A percentile compares a stretch with the other conserved stretches of the same genome.
Evolutionary conservation across 306 rosid species (phyloP).

Genomic region (Prunus armeniaca): DNA sequence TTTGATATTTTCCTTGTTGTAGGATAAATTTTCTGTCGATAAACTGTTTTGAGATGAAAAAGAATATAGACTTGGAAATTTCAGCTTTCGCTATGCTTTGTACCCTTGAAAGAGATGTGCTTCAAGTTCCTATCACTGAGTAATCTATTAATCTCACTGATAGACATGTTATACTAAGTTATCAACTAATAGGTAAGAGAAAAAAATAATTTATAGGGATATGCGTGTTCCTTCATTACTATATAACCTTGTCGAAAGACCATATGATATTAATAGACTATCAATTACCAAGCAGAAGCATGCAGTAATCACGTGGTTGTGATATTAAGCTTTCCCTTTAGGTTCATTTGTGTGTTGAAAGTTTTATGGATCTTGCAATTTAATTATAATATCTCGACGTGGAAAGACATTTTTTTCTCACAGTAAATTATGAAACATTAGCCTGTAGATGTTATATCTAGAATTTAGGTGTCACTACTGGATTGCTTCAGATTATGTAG

Average conservation of each 20-base stretch:
- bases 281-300: neutral
- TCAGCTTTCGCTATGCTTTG: slow-evolving; percentile 54
- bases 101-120: too few species aligned
- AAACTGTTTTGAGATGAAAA: slow-evolving; percentile 87
- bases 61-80: slow-evolving; percentile 78
- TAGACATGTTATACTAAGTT: too few species aligned
- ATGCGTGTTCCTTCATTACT: neutral
- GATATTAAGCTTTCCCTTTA: neutral
- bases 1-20: slow-evolving; percentile 2
- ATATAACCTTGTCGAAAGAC: neutral
- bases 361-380: neutral
- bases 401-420: neutral
- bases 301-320: neutral
- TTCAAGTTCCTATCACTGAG: too few species aligned
- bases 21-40: slow-evolving; percentile 63
- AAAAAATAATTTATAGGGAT: neutral
- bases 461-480: too few species aligned
- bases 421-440: neutral
- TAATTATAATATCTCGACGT: neutral
- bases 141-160: neutral
- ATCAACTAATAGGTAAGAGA: too few species aligned
- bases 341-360: neutral
- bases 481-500: neutral
- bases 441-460: too few species aligned
- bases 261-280: neutral